A percentile compares a stretch with the other conserved stretches of the same genome.
Evolutionary conservation across 805 yeast genomes (phyloP).

Genomic region (Isabelozyma pseudorhagii): DNA sequence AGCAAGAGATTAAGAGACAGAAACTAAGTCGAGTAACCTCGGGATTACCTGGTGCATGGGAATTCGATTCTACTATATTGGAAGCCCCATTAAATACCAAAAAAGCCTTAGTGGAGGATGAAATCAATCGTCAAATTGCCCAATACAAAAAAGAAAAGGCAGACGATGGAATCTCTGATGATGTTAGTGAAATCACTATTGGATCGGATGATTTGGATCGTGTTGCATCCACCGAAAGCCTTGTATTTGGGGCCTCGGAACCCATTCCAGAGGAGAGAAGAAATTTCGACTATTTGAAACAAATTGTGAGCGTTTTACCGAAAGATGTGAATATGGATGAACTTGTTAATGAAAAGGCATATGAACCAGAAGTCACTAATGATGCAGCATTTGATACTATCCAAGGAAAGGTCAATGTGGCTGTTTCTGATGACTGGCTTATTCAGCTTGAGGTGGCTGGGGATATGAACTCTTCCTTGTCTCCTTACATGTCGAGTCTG

Average conservation of each 20-base stretch:
- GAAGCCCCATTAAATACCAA: slow-evolving; percentile 23
- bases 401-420: slow-evolving; percentile 44
- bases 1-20: slow-evolving; percentile 34
- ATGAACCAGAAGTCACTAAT: slow-evolving; percentile 60
- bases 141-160: slow-evolving; percentile 16
- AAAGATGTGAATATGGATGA: slow-evolving; percentile 28
- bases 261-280: slow-evolving; percentile 6
- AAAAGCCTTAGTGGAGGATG: slow-evolving; percentile 26
- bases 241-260: slow-evolving; percentile 8
- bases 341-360: slow-evolving; percentile 59
- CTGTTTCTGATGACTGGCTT: slow-evolving; percentile 60
- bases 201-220: slow-evolving; percentile 19
- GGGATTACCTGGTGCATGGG: slow-evolving; percentile 40
- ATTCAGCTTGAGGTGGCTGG: slow-evolving; percentile 56
- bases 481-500: slow-evolving; percentile 19
- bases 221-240: slow-evolving; percentile 7
- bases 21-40: slow-evolving; percentile 23
- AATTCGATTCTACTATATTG: slow-evolving; percentile 9
- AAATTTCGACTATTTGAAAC: slow-evolving; percentile 33
- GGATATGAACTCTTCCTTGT: slow-evolving; percentile 41
- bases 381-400: slow-evolving; percentile 29
- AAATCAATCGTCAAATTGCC: slow-evolving; percentile 24
- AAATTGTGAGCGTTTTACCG: slow-evolving; percentile 30
- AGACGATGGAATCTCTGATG: slow-evolving; percentile 18
- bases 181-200: slow-evolving; percentile 30